Evolutionary conservation across 495 filamentous ascomycete species (phyloP), one percentile per base, ranked within the genome.

Genomic region (Lasiosphaeris hirsuta): DNA sequence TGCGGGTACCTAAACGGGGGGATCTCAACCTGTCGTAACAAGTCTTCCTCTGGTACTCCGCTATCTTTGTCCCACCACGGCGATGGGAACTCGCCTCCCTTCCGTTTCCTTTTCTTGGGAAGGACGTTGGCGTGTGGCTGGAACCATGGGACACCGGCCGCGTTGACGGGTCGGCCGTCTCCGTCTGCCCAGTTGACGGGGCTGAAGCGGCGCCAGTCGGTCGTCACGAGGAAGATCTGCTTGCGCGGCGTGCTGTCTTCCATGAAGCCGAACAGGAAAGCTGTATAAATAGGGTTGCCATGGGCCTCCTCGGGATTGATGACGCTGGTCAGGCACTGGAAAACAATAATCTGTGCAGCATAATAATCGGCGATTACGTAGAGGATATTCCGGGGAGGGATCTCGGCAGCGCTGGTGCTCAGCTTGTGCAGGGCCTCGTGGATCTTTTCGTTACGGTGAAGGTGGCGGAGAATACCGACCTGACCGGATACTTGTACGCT

Each of bases 391-490:
- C 40, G 40, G 14, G 11, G 11, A n/a, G 14, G 2, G 40, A 17
- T 14, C 14, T 18, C 7, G 13, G 18, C 2, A 43, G 14, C 3
- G 40, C 7, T 2, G 10, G 18, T n/a, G 1, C 18, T 17, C 40
- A 43, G 40, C 14, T n/a, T 1, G 40, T 0, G 4, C 14, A 8
- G 40, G 40, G 40, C 40, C 14, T 14, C 7, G 34, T 51, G 48
- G 2, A 30, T 51, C 13, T 7, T 7, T 35, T 51, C 48, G 48
- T 51, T 51, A 8, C 48, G 39, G 48, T 51, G 48, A 1, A 51
- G 34, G 18, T 51, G 48, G 30, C 48, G 48, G 11, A 39, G 14
- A 3, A 51, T 7, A 17, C 33, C 23, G 15, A 14, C 18, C 23
- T 10, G 4, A 3, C 34, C 34, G 14, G 33, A 18, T 8, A 19